These are phyloP conservation scores for Botrytis medusae DNA, from an alignment of 2,329 filamentous ascomycete genomes.

Conservation along the genomic window DNA sequence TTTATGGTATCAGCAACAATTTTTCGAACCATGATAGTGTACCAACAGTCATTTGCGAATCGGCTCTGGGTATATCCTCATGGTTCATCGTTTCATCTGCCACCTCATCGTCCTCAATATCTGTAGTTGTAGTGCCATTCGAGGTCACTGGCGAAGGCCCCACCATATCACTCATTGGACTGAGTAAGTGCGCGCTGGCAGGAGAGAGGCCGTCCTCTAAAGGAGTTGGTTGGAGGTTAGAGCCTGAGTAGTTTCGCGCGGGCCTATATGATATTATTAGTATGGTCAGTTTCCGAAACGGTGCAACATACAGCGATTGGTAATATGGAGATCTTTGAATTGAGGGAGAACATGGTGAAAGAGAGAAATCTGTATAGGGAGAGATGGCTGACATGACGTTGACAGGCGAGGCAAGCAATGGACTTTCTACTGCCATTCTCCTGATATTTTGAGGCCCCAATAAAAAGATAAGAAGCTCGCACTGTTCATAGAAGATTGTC, in stretches of 20 bases:
- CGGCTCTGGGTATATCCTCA: slow-evolving; percentile 32
- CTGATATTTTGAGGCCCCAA: not conserved
- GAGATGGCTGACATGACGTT: slow-evolving; percentile 56
- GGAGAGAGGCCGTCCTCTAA: slow-evolving; percentile 40
- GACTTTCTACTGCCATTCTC: slow-evolving; percentile 60
- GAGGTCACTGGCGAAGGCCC: slow-evolving; percentile 84
- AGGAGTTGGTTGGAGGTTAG: slow-evolving; percentile 53
- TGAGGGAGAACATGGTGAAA: slow-evolving; percentile 53
- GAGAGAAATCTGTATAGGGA: slow-evolving; percentile 54
- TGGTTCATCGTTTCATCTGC: slow-evolving; percentile 56
- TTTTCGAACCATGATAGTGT: slow-evolving; percentile 17
- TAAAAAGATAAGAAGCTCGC: slow-evolving; percentile 12
- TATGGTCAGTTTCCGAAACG: slow-evolving; percentile 15
- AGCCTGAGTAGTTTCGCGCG: slow-evolving; percentile 47
- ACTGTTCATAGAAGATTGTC: not conserved
- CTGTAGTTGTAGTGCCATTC: slow-evolving; percentile 77
- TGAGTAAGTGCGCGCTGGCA: slow-evolving; percentile 49
- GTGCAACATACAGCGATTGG: slow-evolving; percentile 50
- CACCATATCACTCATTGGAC: slow-evolving; percentile 68
- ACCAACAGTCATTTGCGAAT: slow-evolving; percentile 34
- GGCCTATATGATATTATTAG: slow-evolving; percentile 42
- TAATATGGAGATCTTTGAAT: slow-evolving; percentile 47
- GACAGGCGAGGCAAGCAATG: slow-evolving; percentile 61
- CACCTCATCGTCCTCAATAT: slow-evolving; percentile 79
- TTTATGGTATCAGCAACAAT: slow-evolving; percentile 26